Evolutionary conservation across 2,329 filamentous ascomycete genomes (phyloP).

Genomic region (Talaromyces rugulosus): DNA sequence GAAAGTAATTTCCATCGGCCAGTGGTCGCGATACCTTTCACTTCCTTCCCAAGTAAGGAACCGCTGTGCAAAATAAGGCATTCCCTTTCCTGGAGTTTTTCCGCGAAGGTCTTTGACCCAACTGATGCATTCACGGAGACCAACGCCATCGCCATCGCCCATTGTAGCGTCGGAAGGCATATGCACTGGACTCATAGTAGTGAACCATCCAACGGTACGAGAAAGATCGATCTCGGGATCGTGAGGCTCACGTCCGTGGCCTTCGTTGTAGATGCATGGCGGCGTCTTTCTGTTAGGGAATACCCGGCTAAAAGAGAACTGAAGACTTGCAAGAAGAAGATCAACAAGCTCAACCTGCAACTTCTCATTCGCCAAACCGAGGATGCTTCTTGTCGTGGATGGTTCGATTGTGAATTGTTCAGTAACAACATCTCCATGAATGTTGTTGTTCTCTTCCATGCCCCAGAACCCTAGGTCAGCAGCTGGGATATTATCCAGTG

Average conservation of each 20-base stretch:
- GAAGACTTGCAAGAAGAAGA: slow-evolving; percentile 17
- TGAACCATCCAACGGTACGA: slow-evolving; percentile 23
- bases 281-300: slow-evolving; percentile 14
- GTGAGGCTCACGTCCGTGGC: slow-evolving; percentile 21
- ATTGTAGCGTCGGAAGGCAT: background rate
- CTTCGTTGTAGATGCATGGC: slow-evolving; percentile 20
- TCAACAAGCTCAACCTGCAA: slow-evolving; percentile 19
- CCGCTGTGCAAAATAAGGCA: slow-evolving; percentile 36
- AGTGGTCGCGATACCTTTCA: slow-evolving; percentile 15
- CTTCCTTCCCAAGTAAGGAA: slow-evolving; percentile 27
- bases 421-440: slow-evolving; percentile 4
- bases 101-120: slow-evolving; percentile 35
- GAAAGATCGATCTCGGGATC: slow-evolving; percentile 17
- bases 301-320: slow-evolving; percentile 16
- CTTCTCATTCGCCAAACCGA: slow-evolving; percentile 9
- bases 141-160: background rate
- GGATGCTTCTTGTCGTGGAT: slow-evolving; percentile 9
- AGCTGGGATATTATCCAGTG: slow-evolving; percentile 12
- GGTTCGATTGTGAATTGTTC: slow-evolving; percentile 12
- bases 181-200: slow-evolving; percentile 16
- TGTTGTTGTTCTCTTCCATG: slow-evolving; percentile 6
- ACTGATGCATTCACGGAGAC: slow-evolving; percentile 10
- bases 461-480: slow-evolving; percentile 55
- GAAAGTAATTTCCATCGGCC: slow-evolving; percentile 20
- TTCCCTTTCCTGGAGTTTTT: slow-evolving; percentile 31